These are phyloP conservation scores for Geranium brycei DNA, from an alignment of 345 rosid genomes.

Conservation along the genomic window DNA sequence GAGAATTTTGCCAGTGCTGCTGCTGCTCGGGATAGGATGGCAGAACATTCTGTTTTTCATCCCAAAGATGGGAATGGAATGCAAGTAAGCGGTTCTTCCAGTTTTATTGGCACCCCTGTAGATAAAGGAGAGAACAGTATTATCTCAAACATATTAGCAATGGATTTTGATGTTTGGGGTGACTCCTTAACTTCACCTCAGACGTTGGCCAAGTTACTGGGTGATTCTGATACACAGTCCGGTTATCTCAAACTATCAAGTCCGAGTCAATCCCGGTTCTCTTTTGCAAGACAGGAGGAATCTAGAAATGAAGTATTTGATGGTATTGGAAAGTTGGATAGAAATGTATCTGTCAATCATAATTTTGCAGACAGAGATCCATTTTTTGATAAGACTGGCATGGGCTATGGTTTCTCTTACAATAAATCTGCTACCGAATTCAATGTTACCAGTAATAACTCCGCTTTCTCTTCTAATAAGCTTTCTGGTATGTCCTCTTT, in stretches of 20 bases:
- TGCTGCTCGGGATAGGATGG: too few species aligned
- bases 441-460: constrained; percentile 12
- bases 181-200: background rate
- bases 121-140: background rate
- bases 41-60: too few species aligned
- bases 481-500: constrained; percentile 20
- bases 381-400: constrained; percentile 14
- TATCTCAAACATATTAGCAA: background rate
- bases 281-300: background rate
- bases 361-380: constrained; percentile 19
- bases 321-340: constrained; percentile 26
- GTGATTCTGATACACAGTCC: background rate
- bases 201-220: background rate
- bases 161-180: background rate
- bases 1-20: too few species aligned
- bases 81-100: too few species aligned
- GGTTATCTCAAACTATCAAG: background rate
- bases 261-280: background rate
- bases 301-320: constrained; percentile 6
- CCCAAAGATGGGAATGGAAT: too few species aligned
- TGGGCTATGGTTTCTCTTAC: constrained; percentile 19
- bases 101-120: background rate
- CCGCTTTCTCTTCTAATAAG: constrained; percentile 17
- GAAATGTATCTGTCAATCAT: constrained; percentile 21
- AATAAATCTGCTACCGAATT: constrained; percentile 16